Evolutionary conservation across 495 filamentous ascomycete species (phyloP).

Genomic region (Usnea hakonensis): DNA sequence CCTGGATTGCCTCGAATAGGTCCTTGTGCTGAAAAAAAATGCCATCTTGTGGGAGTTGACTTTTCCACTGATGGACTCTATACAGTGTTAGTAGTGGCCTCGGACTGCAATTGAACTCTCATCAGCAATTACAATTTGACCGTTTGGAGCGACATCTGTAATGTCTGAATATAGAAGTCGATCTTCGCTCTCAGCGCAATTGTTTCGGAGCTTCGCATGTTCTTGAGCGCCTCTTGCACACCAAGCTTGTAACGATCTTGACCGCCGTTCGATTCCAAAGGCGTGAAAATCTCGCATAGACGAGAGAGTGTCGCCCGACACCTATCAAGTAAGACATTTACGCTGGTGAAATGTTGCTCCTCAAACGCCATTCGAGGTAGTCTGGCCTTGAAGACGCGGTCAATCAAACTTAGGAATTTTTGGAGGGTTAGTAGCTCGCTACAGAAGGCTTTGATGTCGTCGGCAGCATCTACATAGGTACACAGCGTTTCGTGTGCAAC

Average conservation of each 20-base stretch:
- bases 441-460: not conserved
- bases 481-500: conserved; percentile 3
- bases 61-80: conserved; percentile 21
- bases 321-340: conserved; percentile 8
- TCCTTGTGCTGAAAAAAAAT: conserved; percentile 6
- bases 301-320: conserved; percentile 10
- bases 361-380: conserved; percentile 11
- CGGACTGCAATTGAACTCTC: too few species aligned
- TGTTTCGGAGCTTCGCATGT: not conserved
- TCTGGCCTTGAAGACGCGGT: conserved; percentile 5
- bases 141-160: conserved; percentile 17
- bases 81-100: not conserved
- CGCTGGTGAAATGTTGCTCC: conserved; percentile 12
- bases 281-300: conserved; percentile 9
- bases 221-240: not conserved
- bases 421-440: conserved; percentile 5
- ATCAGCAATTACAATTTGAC: conserved; percentile 11
- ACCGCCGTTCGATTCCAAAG: not conserved
- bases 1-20: conserved; percentile 10
- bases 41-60: conserved; percentile 10
- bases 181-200: conserved; percentile 9
- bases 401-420: conserved; percentile 11
- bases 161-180: conserved; percentile 11
- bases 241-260: not conserved
- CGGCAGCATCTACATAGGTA: not conserved